Evolutionary conservation across 306 rosid species (phyloP), one percentile per base, ranked within the genome.

Genomic region (Pueraria montana): DNA sequence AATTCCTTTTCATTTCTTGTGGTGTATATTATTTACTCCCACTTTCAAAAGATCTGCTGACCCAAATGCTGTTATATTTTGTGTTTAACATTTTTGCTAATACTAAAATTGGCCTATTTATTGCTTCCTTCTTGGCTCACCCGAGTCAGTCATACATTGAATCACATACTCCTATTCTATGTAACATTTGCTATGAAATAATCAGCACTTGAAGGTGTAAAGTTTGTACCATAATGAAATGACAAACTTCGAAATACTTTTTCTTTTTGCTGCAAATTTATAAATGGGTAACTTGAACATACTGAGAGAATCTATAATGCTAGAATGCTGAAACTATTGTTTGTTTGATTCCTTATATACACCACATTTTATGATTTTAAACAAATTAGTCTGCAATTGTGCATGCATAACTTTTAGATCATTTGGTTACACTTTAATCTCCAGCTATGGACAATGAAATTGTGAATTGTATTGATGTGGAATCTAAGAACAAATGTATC

Each of bases 51-150:
- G 52, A 50, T 61, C 49, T 16, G 46, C 84, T 24, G 72, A 52
- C 83, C 79, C 68, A 40, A 66, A 76, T 38, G 62, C 49, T 68
- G 67, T 76, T 55, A 64, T 42, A 82, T 84, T 71, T 18, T 49
- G 72, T 23, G 80, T 61, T 38, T 46, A 42, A 71, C 16, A 32
- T 76, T 83, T 85, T 84, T n/a, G 61, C 86, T 42, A 6, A 56
- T 84, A 49, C 80, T 74, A 83, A 78, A 80, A 52, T 52, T 83
- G 84, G 81, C 79, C 79, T 72, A 21, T 42, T 18, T 87, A 40
- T 66, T 79, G 77, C 52, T 81, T 82, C 83, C 38, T 62, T 79
- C 66, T 36, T 67, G 58, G 21, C 55, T 71, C 55, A 36, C 42
- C 49, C 4, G n/a, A n/a, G n/a, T n/a, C n/a, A 77, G 50, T 32